phyloP scores from a whole-genome alignment of 2,329 filamentous ascomycete genomes.

The Fusarium veterinarium region DNA sequence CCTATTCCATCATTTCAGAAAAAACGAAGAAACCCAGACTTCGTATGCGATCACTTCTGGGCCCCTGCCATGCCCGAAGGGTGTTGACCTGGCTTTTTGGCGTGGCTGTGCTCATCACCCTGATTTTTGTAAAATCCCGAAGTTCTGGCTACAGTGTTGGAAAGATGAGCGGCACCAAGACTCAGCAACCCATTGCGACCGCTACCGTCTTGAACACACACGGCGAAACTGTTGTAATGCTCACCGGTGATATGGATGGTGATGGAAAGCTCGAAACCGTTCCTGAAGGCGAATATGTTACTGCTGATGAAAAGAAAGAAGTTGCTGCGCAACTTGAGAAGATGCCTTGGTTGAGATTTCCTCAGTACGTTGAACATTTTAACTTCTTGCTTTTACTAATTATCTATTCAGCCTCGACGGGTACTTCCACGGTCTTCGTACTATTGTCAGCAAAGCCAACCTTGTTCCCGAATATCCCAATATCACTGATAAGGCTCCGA shows the following conservation, averaged over 20 bases:
- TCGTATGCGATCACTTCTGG: constrained; percentile 59
- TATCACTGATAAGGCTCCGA: constrained; percentile 47
- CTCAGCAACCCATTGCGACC: constrained; percentile 41
- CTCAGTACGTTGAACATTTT: constrained; percentile 48
- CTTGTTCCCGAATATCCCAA: constrained; percentile 81
- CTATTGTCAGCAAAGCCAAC: constrained; percentile 70
- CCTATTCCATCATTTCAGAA: constrained; percentile 48
- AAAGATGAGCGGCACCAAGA: constrained; percentile 41
- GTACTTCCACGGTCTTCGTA: constrained; percentile 83
- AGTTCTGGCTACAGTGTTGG: constrained; percentile 43
- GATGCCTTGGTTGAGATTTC: constrained; percentile 56
- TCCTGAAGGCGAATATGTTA: constrained; percentile 43
- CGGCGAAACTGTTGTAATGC: constrained; percentile 45
- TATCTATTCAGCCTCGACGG: constrained; percentile 72
- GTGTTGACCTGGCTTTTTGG: constrained; percentile 63
- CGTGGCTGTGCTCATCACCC: constrained; percentile 54
- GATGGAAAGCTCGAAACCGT: constrained; percentile 43
- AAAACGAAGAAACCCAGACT: constrained; percentile 52
- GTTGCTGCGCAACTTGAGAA: constrained; percentile 47
- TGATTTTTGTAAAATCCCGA: constrained; percentile 54
- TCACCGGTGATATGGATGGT: constrained; percentile 46
- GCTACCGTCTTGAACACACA: constrained; percentile 44
- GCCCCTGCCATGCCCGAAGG: constrained; percentile 64
- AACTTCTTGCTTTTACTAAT: constrained; percentile 23
- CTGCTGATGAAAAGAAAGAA: constrained; percentile 46